Base-by-base conservation (phyloP, 441 rosid genomes). In the Gossypium schwendimanii region DNA sequence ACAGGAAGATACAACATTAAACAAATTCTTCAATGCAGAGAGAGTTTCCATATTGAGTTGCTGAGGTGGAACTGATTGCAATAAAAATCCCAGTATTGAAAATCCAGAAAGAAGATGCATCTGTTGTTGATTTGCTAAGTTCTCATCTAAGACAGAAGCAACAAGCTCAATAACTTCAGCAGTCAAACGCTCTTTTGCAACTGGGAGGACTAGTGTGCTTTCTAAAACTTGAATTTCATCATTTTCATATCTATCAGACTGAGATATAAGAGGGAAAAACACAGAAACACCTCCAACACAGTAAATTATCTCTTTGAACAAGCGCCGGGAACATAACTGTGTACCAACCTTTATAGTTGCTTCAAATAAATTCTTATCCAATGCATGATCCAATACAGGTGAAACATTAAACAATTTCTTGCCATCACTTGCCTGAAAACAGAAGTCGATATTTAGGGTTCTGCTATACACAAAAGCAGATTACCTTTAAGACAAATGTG, bases 241-340 rank as follows among this genome's bases (percentile, higher is more conserved):
- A 77, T 82, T 84, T 78, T 89, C 93, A 83, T 87, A 90, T 80
- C 88, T 85, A 79, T 91, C 98, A 77, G 92, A 91, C 76, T 91
- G 97, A 33, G 91, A 86, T 71, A 93, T 90, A 58, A 96, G 90
- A 50, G 99, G 99, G 78, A 96, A 96, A 83, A 96, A 91, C 72
- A 96, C 99, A 44, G 99, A 93, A 50, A 96, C 88, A 69, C 99
- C 99, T 69, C 99, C 99, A 47, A 91, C 98, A 76, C 99, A 96
- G 80, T 96, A 96, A 78, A 96, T 90, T 79, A 93, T 96, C 81
- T 91, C 92, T 81, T 93, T 97, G 81, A 96, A 86, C 86, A 93
- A 85, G 66, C 99, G 91, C 24, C 98, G 91, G 6, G 96, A 96
- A 78, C 99, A 96, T 87, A 96, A 84, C 77, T 93, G 93, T 52